phyloP scores from a whole-genome alignment of 768 basidiomycete species.

The Hypholoma sublateritium region DNA sequence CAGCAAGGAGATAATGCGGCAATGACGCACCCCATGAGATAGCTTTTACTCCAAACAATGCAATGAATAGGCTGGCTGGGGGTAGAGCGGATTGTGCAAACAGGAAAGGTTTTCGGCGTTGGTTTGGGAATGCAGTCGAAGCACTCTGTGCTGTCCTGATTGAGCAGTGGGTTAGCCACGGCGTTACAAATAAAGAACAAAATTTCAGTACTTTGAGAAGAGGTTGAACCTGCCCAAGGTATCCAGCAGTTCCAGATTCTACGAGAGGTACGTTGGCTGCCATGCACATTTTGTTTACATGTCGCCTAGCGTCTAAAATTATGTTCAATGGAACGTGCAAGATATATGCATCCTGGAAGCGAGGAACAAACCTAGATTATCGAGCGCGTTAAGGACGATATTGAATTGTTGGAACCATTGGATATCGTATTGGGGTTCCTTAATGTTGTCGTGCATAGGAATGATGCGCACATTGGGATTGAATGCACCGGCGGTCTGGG shows the following conservation, averaged over 20 bases:
- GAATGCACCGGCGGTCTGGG: slow-evolving; percentile 78
- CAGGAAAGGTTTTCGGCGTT: slow-evolving; percentile 92
- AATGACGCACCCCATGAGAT: slow-evolving; percentile 78
- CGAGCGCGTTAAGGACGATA: slow-evolving; percentile 92
- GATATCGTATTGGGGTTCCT: slow-evolving; percentile 86
- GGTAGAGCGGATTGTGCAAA: slow-evolving; percentile 96
- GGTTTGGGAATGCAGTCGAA: slow-evolving; percentile 96
- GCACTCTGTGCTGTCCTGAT: slow-evolving; percentile 86
- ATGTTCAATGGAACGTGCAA: neutral
- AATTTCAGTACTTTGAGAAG: slow-evolving; percentile 65
- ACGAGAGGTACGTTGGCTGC: slow-evolving; percentile 88
- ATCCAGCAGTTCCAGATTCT: slow-evolving; percentile 96
- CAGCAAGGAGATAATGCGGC: neutral
- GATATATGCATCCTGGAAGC: neutral
- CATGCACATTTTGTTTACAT: slow-evolving; percentile 98
- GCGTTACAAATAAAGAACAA: neutral
- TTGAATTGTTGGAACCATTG: slow-evolving; percentile 91
- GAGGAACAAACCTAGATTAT: slow-evolving; percentile 80
- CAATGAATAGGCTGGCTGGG: slow-evolving; percentile 98
- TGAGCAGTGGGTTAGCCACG: neutral
- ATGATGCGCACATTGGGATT: slow-evolving; percentile 86
- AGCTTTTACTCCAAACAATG: slow-evolving; percentile 98
- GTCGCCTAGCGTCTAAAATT: slow-evolving; percentile 79
- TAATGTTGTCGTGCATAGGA: slow-evolving; percentile 94
- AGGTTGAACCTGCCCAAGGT: slow-evolving; percentile 96